A percentile compares a stretch with the other conserved stretches of the same genome.
These are phyloP conservation scores for Metschnikowia arizonensis DNA, from an alignment of 805 yeast genomes.

Conservation along the genomic window DNA sequence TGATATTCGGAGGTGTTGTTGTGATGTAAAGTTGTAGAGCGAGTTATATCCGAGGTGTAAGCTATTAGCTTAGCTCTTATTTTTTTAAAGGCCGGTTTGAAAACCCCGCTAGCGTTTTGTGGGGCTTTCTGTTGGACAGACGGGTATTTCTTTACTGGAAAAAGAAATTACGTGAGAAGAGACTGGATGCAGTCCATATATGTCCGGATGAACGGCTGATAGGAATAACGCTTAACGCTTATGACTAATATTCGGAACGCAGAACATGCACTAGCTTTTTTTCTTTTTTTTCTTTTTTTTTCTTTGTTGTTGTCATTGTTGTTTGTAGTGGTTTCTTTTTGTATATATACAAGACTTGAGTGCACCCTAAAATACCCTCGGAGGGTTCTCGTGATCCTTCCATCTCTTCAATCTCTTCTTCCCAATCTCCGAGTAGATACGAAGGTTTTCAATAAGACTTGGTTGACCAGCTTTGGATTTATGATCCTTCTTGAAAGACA, in stretches of 20 bases:
- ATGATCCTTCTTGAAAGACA: constrained; percentile 12
- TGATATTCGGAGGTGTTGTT: neutral
- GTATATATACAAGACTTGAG: constrained; percentile 10
- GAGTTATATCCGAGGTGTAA: neutral
- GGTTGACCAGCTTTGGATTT: constrained; percentile 2
- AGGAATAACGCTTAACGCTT: neutral
- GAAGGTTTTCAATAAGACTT: constrained; percentile 14
- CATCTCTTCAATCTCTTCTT: constrained; percentile 24
- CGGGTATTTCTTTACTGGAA: neutral
- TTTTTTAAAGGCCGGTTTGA: neutral
- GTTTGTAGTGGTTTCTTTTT: no score
- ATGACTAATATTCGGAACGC: neutral
- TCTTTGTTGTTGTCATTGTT: no score
- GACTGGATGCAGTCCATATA: neutral
- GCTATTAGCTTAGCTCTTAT: no score
- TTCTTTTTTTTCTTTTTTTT: no score
- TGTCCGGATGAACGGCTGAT: constrained; percentile 1
- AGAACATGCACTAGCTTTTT: neutral
- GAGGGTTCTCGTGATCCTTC: constrained; percentile 23
- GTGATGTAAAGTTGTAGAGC: neutral
- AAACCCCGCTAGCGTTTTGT: no score
- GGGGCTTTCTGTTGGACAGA: neutral
- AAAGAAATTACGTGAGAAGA: neutral
- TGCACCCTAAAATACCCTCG: constrained; percentile 10
- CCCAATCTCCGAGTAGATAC: constrained; percentile 27